These are phyloP conservation scores for Leptographium lundbergii DNA, from an alignment of 2,329 filamentous ascomycete genomes.

Conservation along the genomic window DNA sequence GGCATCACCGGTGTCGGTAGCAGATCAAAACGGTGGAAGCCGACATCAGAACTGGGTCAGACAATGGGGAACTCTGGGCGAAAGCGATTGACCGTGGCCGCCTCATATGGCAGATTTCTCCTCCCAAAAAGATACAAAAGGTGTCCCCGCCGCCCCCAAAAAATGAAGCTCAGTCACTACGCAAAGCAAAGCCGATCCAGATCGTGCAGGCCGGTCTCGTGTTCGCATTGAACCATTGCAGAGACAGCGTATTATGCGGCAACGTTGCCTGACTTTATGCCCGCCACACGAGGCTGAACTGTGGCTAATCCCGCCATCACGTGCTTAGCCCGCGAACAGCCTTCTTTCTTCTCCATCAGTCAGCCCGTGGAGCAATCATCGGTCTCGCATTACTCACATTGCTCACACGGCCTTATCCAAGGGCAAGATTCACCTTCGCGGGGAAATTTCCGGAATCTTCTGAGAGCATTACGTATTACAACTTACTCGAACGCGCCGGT, in stretches of 20 bases:
- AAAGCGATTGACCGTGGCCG: background rate
- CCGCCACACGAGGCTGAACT: conserved; percentile 1
- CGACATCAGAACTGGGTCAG: background rate
- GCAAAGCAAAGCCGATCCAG: background rate
- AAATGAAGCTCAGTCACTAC: too few species aligned
- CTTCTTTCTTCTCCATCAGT: background rate
- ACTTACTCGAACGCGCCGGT: too few species aligned
- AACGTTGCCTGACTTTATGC: background rate
- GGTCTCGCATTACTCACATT: too few species aligned
- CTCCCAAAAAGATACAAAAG: background rate
- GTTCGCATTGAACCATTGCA: background rate
- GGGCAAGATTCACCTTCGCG: too few species aligned
- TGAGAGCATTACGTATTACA: too few species aligned
- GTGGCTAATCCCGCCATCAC: background rate
- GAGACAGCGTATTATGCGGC: background rate
- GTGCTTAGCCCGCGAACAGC: background rate
- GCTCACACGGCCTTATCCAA: too few species aligned
- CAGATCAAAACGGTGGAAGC: background rate
- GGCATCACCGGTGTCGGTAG: conserved; percentile 21
- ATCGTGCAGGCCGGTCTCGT: background rate
- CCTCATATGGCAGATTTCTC: background rate
- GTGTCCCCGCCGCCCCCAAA: background rate
- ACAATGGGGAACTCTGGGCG: background rate
- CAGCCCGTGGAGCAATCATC: too few species aligned
- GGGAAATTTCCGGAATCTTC: too few species aligned